phyloP scores from a whole-genome alignment of 768 basidiomycete genomes.

The Phylloporus scabripes region DNA sequence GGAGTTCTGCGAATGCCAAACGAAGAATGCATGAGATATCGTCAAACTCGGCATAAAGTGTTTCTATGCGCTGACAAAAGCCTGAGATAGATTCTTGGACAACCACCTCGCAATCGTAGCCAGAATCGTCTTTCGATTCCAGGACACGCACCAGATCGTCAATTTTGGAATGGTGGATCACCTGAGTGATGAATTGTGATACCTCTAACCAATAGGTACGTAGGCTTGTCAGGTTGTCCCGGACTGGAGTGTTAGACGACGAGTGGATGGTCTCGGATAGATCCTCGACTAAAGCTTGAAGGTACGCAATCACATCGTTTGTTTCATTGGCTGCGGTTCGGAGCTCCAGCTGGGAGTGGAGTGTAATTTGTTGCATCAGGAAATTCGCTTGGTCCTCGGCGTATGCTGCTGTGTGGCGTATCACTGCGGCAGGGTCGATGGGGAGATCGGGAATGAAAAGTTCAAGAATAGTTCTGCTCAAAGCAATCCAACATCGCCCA shows the following conservation, averaged over 20 bases:
- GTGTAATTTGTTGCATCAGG: conserved; percentile 43
- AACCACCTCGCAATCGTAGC: conserved; percentile 55
- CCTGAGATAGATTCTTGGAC: conserved; percentile 75
- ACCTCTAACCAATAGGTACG: conserved; percentile 74
- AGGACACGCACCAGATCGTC: conserved; percentile 41
- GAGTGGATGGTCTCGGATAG: conserved; percentile 21
- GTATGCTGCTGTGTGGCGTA: conserved; percentile 42
- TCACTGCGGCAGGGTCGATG: conserved; percentile 76
- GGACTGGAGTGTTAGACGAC: conserved; percentile 28
- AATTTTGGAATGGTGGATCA: conserved; percentile 46
- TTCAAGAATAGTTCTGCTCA: conserved; percentile 55
- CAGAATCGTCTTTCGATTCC: conserved; percentile 33
- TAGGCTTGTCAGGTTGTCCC: conserved; percentile 44
- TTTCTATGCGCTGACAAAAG: conserved; percentile 67
- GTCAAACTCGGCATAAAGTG: conserved; percentile 59
- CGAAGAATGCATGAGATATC: conserved; percentile 70
- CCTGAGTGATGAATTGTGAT: conserved; percentile 62
- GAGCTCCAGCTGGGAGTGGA: conserved; percentile 53
- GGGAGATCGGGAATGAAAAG: conserved; percentile 81
- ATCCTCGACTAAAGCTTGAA: conserved; percentile 35
- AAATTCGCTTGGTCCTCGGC: conserved; percentile 37
- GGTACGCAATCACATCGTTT: conserved; percentile 45
- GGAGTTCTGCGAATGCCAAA: conserved; percentile 58
- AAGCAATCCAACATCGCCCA: conserved; percentile 53
- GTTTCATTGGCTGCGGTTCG: conserved; percentile 49